Base-by-base conservation (phyloP, 1,284 basidiomycete species). In the Xanthoconium separans region DNA sequence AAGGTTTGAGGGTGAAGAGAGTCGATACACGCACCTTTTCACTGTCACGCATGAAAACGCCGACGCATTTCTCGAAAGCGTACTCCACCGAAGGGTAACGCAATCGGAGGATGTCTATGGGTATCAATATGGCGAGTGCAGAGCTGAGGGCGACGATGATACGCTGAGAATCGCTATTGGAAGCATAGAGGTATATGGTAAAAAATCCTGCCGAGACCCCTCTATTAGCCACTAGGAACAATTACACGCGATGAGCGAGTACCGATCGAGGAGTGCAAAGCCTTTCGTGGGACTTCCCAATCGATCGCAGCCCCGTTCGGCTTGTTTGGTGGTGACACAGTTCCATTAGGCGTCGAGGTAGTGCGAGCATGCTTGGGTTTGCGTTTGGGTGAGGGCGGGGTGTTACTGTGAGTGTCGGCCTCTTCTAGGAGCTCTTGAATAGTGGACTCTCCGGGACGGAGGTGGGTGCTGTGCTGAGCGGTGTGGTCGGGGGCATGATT, bases 11-110 rank as follows among this genome's bases (percentile, higher is more conserved):
- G 24, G 29, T 0, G 29, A 24, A 11, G 16, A 41, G 2, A 8
- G 16, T 18, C n/a, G 29, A 16, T 4, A 31, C 51, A 40, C 50
- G 16, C 30, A 88, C 87, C 76, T 89, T 91, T 76, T 98, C 95
- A 60, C 85, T 87, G 61, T 95, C 93, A 16, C 95, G 84, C 96
- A 99, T 98, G 52, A 99, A 81, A 66, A 92, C 88, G 20, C 96
- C 95, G 2, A 96, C 73, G 31, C 77, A 73, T 15, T 75, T 73
- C 70, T 98, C 95, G 69, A 95, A 98, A 8, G 86, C 61, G 42
- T 73, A 74, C 60, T 87, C 94, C 63, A 98, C 91, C 1, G 75
- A 65, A 1, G 83, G 78, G 44, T 75, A 85, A 50, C 81, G 79
- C 47, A 98, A 81, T 20, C 96, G 84, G 37, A 97, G 73, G 44